Evolutionary conservation across 2,329 filamentous ascomycete species (phyloP).

Genomic region (Colletotrichum viniferum): DNA sequence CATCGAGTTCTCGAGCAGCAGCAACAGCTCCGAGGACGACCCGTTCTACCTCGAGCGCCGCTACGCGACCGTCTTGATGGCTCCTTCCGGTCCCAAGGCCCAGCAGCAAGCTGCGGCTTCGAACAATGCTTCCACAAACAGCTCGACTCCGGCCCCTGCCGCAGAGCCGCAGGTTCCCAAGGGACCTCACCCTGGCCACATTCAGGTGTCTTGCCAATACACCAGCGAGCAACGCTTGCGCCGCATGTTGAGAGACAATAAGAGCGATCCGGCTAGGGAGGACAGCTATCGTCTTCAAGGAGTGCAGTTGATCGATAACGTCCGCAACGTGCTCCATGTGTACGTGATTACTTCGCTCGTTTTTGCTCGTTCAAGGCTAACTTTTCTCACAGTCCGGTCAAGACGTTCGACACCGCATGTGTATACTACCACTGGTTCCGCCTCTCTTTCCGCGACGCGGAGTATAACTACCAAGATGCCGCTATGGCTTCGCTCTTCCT

Average conservation of each 20-base stretch:
- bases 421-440: conserved; percentile 95
- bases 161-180: conserved; percentile 22
- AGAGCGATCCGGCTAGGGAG: conserved; percentile 78
- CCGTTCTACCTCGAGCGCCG: not conserved
- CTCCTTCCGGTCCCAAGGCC: conserved; percentile 18
- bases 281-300: conserved; percentile 83
- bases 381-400: conserved; percentile 68
- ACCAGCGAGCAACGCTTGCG: conserved; percentile 82
- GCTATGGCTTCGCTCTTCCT: conserved; percentile 88
- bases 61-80: not conserved
- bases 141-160: not conserved
- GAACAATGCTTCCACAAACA: not conserved
- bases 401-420: conserved; percentile 90
- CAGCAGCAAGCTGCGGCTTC: conserved; percentile 3
- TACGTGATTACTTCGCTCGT: conserved; percentile 46
- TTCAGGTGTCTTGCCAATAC: conserved; percentile 68
- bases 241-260: conserved; percentile 70
- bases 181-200: conserved; percentile 52
- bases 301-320: conserved; percentile 85
- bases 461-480: conserved; percentile 87
- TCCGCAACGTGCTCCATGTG: conserved; percentile 80
- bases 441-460: conserved; percentile 80
- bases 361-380: conserved; percentile 7
- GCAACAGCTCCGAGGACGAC: not conserved
- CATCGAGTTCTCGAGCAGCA: not conserved